Evolutionary conservation across 2,329 filamentous ascomycete genomes (phyloP).

Genomic region (Penicillium vulpinum): DNA sequence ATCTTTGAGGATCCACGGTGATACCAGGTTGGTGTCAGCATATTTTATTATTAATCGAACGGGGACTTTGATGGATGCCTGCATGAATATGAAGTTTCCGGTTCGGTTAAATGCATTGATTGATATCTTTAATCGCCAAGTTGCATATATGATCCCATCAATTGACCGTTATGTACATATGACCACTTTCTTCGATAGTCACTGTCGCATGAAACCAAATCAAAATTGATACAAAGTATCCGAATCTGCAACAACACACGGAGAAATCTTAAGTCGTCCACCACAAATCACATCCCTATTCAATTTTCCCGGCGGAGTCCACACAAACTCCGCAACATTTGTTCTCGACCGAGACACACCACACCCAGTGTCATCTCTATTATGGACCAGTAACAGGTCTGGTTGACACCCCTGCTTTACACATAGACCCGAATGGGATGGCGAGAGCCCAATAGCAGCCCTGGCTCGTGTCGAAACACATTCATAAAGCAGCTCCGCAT

Average conservation of each 20-base stretch:
- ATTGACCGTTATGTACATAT: not conserved
- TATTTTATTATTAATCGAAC: not conserved
- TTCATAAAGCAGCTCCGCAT: slow-evolving; percentile 60
- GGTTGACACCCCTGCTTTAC: slow-evolving; percentile 14
- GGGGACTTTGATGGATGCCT: not conserved
- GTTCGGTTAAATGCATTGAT: not conserved
- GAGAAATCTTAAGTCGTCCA: slow-evolving; percentile 20
- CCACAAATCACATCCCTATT: slow-evolving; percentile 29
- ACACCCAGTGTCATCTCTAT: slow-evolving; percentile 36
- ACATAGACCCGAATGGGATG: not conserved
- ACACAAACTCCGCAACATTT: slow-evolving; percentile 40
- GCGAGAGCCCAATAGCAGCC: slow-evolving; percentile 35
- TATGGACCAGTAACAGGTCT: slow-evolving; percentile 27
- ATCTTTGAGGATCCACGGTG: not conserved
- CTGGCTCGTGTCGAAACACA: slow-evolving; percentile 50
- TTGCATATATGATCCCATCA: not conserved
- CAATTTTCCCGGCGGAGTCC: slow-evolving; percentile 36
- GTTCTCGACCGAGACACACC: slow-evolving; percentile 26
- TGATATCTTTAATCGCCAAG: not conserved
- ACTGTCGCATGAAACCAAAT: not conserved
- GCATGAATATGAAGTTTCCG: not conserved
- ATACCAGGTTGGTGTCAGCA: not conserved
- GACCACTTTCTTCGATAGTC: not conserved
- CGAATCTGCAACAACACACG: not conserved
- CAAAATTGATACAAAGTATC: not conserved